Base-by-base conservation (phyloP, 164 flowering plant genomes). In the Pachysandra terminalis region DNA sequence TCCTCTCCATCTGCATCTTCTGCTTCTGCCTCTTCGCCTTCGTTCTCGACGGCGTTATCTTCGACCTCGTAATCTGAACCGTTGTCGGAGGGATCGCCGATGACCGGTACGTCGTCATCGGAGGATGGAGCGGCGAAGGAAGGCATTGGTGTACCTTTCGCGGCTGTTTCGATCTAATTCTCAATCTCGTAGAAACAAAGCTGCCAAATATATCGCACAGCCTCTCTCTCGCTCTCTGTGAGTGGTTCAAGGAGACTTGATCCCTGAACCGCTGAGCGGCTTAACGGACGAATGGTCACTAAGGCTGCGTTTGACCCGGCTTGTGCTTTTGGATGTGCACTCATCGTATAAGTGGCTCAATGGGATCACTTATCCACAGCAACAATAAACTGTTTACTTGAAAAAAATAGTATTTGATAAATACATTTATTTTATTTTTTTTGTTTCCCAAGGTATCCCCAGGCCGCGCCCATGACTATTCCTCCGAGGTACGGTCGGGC, bases 1-100 rank as follows among this genome's bases (percentile, higher is more conserved):
- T 19, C 61, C 1, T 71, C 73, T 0, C 13, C 35, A n/a, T 58
- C 76, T 3, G 41, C 72, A 3, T 59, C 71, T 7, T 48, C 68
- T 22, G 21, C 73, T 25, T 70, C 63, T 19, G 40, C 74, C 12
- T 19, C 60, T 2, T 71, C 73, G 0, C 48, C 68, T 9, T 5
- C 51, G 59, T 25, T 49, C 35, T 21, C 24, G 19, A 45, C 69
- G 19, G 35, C 40, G 59, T 25, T 49, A 37, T 19, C 32, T 28
- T n/a, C 69, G 23, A 24, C 24, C 24, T 53, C 66, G 57, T 32
- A 61, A 56, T 41, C 69, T 13, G 71, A 64, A 51, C 23, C 40
- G 15, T 52, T 22, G 45, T 13, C 40, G 72, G 61, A 37, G 60
- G 37, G 2, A 5, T 35, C 66, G 51, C 54, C 10, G 66, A 32